Evolutionary conservation across 768 basidiomycete species (phyloP), one percentile per base, ranked within the genome.

Genomic region (Hypholoma fasciculare): DNA sequence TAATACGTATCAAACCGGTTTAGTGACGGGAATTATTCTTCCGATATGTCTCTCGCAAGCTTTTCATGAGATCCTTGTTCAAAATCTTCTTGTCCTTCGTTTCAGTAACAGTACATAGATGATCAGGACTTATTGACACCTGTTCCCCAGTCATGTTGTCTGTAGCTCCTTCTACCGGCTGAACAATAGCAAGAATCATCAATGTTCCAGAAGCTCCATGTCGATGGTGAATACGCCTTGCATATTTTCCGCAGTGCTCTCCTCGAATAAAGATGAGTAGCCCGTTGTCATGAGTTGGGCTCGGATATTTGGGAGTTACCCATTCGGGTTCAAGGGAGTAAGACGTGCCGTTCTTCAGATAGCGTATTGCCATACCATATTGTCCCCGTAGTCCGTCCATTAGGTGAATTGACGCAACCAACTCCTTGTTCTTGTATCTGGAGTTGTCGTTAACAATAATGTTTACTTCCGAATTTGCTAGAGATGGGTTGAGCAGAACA

Each of bases 221-320:
- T 26, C 16, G 4, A 40, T 63, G 62, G 46, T 55, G 42, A 47
- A 64, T 54, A 2, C 60, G 49, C 8, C 58, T 39, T 13, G 49
- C 60, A 34, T 60, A 52, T 46, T 61, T 61, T 7, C 60, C 63
- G 17, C 53, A 56, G 38, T 65, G 61, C 8, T 58, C 54, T 8
- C 61, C 64, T 47, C 56, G n/a, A 9, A 65, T 60, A 0, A 62
- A 53, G 13, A 62, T 40, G 8, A 65, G 40, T 7, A 62, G 49
- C 0, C 64, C 57, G 34, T 65, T 65, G 44, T 62, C 59, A 26
- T 57, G 50, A 5, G 49, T 57, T 13, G 64, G 64, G 44, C 53
- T 61, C 3, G 61, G 56, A 27, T 48, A 40, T 19, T 42, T 56
- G 7, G 37, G 30, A 7, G 51, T 19, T 0, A 63, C 40, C 55